A percentile compares a stretch with the other conserved stretches of the same genome.
These are phyloP conservation scores for Magnaporthales sp. DNA, from an alignment of 2,329 filamentous ascomycete species.

Conservation along the genomic window DNA sequence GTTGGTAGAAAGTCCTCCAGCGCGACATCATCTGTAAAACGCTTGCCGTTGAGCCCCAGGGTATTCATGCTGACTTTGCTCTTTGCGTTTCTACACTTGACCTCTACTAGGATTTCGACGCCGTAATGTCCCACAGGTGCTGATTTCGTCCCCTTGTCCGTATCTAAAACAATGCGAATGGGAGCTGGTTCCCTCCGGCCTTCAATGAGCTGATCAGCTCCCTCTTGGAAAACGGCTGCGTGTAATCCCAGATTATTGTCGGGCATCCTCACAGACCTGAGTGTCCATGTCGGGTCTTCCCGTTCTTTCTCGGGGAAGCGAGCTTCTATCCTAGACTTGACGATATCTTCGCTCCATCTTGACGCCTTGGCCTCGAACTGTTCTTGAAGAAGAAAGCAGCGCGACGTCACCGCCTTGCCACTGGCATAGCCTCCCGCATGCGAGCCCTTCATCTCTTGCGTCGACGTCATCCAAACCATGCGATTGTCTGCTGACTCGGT, in stretches of 20 bases:
- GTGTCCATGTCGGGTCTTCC: conserved; percentile 71
- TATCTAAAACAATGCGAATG: conserved; percentile 66
- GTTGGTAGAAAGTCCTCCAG: conserved; percentile 66
- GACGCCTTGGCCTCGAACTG: conserved; percentile 69
- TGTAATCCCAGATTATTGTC: conserved; percentile 52
- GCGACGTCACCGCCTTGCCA: conserved; percentile 46
- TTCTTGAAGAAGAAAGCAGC: conserved; percentile 65
- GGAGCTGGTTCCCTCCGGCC: conserved; percentile 59
- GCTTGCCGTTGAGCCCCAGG: conserved; percentile 58
- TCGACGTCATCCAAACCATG: conserved; percentile 60
- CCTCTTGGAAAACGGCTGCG: conserved; percentile 66
- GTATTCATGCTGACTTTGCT: conserved; percentile 41
- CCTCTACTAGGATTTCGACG: conserved; percentile 61
- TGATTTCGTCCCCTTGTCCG: conserved; percentile 56
- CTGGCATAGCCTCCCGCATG: conserved; percentile 34
- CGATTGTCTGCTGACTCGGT: conserved; percentile 60
- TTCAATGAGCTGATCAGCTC: conserved; percentile 50
- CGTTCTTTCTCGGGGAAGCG: conserved; percentile 78
- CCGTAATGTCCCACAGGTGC: conserved; percentile 59
- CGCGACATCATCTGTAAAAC: conserved; percentile 66
- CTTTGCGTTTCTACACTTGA: conserved; percentile 40
- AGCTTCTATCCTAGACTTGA: conserved; percentile 77
- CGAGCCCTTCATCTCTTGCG: conserved; percentile 49
- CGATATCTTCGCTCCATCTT: conserved; percentile 75
- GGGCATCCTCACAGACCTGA: conserved; percentile 58